A percentile compares a stretch with the other conserved stretches of the same genome.
Conservation (phyloP, 1,284 basidiomycete species). For the Austroboletus niveus region DNA sequence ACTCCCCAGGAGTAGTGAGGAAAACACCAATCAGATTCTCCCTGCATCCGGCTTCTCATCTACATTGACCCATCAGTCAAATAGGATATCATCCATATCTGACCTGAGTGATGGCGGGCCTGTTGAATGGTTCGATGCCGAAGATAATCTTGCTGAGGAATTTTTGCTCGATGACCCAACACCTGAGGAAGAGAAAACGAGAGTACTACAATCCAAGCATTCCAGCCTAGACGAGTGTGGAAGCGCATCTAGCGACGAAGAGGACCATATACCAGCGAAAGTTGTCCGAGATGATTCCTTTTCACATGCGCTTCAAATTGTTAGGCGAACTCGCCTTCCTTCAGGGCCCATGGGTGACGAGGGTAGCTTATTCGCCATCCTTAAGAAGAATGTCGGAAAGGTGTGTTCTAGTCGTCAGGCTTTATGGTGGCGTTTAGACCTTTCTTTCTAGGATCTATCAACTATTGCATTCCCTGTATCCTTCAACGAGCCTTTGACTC, state of each 20-base stretch:
- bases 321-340: constrained; percentile 65
- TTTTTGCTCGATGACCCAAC: constrained; percentile 56
- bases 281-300: constrained; percentile 10
- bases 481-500: constrained; percentile 86
- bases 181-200: constrained; percentile 31
- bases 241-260: constrained; percentile 42
- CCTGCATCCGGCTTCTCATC: constrained; percentile 32
- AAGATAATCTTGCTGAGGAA: constrained; percentile 60
- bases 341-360: constrained; percentile 74
- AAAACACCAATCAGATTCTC: constrained; percentile 38
- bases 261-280: constrained; percentile 19
- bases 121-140: constrained; percentile 74
- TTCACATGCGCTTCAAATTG: constrained; percentile 35
- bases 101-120: constrained; percentile 52
- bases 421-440: neutral
- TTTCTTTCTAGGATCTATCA: constrained; percentile 66
- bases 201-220: constrained; percentile 4
- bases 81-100: constrained; percentile 52
- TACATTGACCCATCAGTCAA: constrained; percentile 37
- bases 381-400: constrained; percentile 94
- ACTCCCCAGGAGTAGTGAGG: constrained; percentile 50
- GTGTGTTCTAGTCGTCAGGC: constrained; percentile 36
- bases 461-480: constrained; percentile 82
- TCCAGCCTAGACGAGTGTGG: constrained; percentile 41
- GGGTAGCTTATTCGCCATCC: constrained; percentile 80